Percentiles rank a stretch among this genome's conserved stretches.
Conservation (phyloP, 1,284 basidiomycete species). For the Leccinum variabile region DNA sequence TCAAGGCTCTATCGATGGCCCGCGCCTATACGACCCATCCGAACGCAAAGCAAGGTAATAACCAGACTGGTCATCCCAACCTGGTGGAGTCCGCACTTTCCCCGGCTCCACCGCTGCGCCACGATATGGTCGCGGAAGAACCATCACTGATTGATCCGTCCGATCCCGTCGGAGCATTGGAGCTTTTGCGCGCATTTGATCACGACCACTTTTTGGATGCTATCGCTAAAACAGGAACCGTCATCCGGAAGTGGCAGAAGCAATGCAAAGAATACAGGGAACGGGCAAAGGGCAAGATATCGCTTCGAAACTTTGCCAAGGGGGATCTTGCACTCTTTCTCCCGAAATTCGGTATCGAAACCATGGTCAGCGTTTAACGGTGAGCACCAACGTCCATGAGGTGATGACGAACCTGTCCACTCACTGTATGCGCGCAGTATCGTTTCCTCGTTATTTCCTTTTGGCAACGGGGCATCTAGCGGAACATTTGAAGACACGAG, state of each 20-base stretch:
- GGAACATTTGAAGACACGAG: slow-evolving; percentile 81
- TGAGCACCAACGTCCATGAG: slow-evolving; percentile 35
- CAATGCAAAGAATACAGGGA: slow-evolving; percentile 94
- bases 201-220: slow-evolving; percentile 83
- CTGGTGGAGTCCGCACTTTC: slow-evolving; percentile 50
- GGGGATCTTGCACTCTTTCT: slow-evolving; percentile 95
- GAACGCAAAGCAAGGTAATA: slow-evolving; percentile 39
- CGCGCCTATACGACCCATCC: slow-evolving; percentile 65
- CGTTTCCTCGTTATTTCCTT: slow-evolving; percentile 96
- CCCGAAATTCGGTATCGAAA: slow-evolving; percentile 83
- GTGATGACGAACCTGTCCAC: not conserved
- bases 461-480: slow-evolving; percentile 82
- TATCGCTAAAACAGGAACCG: slow-evolving; percentile 75
- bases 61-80: slow-evolving; percentile 28
- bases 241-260: slow-evolving; percentile 95
- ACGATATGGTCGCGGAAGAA: slow-evolving; percentile 59
- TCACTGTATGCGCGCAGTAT: slow-evolving; percentile 52
- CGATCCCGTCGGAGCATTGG: slow-evolving; percentile 66
- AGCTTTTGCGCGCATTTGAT: slow-evolving; percentile 72
- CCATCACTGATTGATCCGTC: slow-evolving; percentile 72
- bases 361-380: slow-evolving; percentile 98
- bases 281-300: slow-evolving; percentile 89
- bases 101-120: slow-evolving; percentile 45
- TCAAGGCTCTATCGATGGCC: slow-evolving; percentile 64
- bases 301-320: slow-evolving; percentile 89